These are phyloP conservation scores for Balansia obtecta DNA, from an alignment of 2,329 filamentous ascomycete species.

Conservation along the genomic window DNA sequence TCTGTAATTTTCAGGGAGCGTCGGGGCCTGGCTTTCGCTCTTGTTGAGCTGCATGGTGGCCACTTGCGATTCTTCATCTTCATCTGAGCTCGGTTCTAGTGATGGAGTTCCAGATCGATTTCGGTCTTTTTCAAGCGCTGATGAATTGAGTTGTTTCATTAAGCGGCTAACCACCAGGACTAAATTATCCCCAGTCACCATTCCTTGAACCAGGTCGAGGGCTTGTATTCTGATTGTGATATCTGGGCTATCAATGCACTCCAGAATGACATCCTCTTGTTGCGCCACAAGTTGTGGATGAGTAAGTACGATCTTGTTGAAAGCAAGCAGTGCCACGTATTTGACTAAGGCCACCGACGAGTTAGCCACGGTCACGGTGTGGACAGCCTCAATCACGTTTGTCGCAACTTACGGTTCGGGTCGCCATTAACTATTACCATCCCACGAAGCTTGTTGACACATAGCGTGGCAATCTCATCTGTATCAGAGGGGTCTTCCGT, in stretches of 20 bases:
- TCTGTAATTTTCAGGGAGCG: constrained; percentile 77
- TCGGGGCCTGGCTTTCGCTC: constrained; percentile 32
- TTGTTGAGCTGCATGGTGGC: constrained; percentile 22
- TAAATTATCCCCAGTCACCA: constrained; percentile 83
- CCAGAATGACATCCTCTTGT: constrained; percentile 91
- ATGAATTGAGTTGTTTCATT: constrained; percentile 71
- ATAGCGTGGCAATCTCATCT: constrained; percentile 84
- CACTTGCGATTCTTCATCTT: constrained; percentile 38
- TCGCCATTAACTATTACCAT: constrained; percentile 93
- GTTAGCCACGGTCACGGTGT: neutral
- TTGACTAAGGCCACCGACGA: constrained; percentile 49
- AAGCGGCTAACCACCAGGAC: constrained; percentile 74
- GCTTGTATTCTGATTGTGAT: constrained; percentile 93
- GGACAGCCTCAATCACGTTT: neutral
- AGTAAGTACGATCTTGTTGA: constrained; percentile 85
- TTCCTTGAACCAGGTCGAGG: constrained; percentile 79
- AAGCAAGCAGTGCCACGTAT: constrained; percentile 90
- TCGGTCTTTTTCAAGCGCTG: constrained; percentile 38
- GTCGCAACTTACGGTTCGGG: constrained; percentile 60
- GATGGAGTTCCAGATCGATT: constrained; percentile 31
- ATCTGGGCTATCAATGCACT: constrained; percentile 90
- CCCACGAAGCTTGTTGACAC: constrained; percentile 81
- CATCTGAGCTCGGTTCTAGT: constrained; percentile 29
- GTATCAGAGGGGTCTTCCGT: constrained; percentile 68
- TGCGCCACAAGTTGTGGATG: constrained; percentile 81